phyloP scores from a whole-genome alignment of 73 alveolate species.

The Tetrahymena malaccensis region DNA sequence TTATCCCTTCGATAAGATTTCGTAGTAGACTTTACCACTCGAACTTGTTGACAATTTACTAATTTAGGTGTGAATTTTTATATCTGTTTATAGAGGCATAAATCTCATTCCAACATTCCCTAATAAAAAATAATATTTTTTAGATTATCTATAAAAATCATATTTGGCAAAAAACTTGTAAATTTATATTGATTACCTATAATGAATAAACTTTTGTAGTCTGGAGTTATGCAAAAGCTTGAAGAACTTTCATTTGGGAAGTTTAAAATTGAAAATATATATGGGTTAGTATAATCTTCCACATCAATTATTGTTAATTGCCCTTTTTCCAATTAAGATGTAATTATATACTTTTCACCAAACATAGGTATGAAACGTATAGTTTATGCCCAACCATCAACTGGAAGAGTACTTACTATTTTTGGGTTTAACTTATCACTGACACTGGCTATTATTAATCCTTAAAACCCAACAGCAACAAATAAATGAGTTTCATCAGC shows the following conservation, averaged over 20 bases:
- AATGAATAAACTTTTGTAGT: neutral
- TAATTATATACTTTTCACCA: neutral
- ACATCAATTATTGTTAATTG: neutral
- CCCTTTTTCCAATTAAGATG: neutral
- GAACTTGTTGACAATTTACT: neutral
- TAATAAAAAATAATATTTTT: neutral
- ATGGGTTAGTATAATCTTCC: neutral
- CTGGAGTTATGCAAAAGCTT: neutral
- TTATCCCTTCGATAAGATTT: neutral
- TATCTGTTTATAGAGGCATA: neutral
- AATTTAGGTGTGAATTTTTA: neutral
- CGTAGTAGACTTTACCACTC: neutral
- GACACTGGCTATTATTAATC: neutral
- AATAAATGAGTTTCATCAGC: neutral
- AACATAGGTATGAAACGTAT: neutral
- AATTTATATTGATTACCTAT: neutral
- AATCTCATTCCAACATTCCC: neutral
- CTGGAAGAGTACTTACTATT: neutral
- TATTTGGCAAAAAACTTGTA: neutral
- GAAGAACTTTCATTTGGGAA: neutral
- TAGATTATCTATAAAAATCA: no score
- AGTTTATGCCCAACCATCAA: neutral
- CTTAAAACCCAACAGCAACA: neutral
- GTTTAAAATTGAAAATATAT: neutral
- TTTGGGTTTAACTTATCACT: neutral